Evolutionary conservation across 2,329 filamentous ascomycete species (phyloP), one percentile per base, ranked within the genome.

Genomic region (Xylaria polymorpha): DNA sequence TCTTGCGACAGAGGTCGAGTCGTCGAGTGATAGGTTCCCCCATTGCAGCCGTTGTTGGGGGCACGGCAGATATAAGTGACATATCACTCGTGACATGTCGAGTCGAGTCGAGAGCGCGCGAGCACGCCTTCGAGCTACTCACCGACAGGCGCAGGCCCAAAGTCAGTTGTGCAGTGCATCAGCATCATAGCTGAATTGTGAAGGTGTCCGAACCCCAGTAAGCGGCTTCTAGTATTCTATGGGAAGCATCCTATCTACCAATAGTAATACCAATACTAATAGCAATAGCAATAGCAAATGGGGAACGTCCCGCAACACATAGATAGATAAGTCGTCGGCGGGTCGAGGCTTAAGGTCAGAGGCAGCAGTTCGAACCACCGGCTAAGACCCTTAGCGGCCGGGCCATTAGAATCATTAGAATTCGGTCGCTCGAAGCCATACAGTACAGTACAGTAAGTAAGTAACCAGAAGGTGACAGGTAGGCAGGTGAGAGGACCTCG

Each of bases 21-120:
- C n/a, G 50, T 10, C 20, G 44, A 56, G 29, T 61, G 67, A 69
- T 39, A 59, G 63, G 55, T 50, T 12, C 14, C 14, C 41, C 57
- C 41, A 35, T 56, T 61, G 43, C 43, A 46, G 48, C 56, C 48
- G 69, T 61, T 56, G 10, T 43, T 55, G 56, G 51, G 50, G 43
- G 43, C 10, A 32, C 22, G 25, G 25, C 22, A 44, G 29, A 25
- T 37, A 48, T 48, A 61, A 35, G 25, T 59, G 56, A 59, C 29
- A 64, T n/a, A 53, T 71, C 62, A 71, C 66, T 56, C 20, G 6
- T 65, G 35, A 55, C 32, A 66, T n/a, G 53, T 69, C 67, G 51
- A 25, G 60, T 48, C 29, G 35, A 57, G 25, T 29, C 25, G 56
- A 44, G 43, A 20, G 20, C 41, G 48, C 22, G n/a, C 37, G 12